A percentile compares a stretch with the other conserved stretches of the same genome.
Conservation (phyloP, 208 protist genomes). For the Leishmania arabica region DNA sequence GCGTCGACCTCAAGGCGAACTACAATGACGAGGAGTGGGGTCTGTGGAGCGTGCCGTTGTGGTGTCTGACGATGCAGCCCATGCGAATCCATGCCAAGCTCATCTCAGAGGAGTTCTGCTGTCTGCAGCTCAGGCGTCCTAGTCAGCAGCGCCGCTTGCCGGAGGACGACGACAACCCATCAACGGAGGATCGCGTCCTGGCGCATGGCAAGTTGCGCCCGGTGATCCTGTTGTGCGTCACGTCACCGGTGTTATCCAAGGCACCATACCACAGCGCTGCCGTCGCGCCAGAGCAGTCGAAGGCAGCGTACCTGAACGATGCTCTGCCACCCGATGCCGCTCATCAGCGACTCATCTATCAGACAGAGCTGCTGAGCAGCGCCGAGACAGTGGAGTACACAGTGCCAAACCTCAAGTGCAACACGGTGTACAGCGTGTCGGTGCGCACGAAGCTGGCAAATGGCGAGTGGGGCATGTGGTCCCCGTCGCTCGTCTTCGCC, state of each 20-base stretch:
- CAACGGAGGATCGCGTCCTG: constrained; percentile 38
- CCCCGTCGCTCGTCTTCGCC: constrained; percentile 74
- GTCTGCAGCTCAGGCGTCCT: constrained; percentile 66
- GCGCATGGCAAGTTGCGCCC: constrained; percentile 71
- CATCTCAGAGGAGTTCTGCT: constrained; percentile 91
- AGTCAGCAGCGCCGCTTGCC: constrained; percentile 77
- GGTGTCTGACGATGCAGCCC: constrained; percentile 91
- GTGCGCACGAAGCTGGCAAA: constrained; percentile 85
- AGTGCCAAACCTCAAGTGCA: constrained; percentile 85
- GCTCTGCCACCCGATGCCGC: constrained; percentile 73
- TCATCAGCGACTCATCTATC: constrained; percentile 84
- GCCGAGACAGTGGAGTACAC: constrained; percentile 67
- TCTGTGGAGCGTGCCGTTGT: constrained; percentile 88
- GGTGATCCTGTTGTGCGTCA: constrained; percentile 90
- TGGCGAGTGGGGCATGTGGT: constrained; percentile 93
- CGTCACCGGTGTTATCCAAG: constrained; percentile 69
- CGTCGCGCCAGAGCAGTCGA: constrained; percentile 9
- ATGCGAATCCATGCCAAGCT: constrained; percentile 85
- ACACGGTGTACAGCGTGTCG: constrained; percentile 89
- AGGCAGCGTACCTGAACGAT: constrained; percentile 55
- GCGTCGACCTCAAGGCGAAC: constrained; percentile 90
- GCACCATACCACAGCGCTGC: constrained; percentile 54
- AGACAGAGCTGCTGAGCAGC: constrained; percentile 77
- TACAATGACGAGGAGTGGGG: constrained; percentile 95
- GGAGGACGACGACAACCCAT: constrained; percentile 89